Base-by-base conservation (phyloP, 306 rosid genomes). In the Castanopsis chinensis region DNA sequence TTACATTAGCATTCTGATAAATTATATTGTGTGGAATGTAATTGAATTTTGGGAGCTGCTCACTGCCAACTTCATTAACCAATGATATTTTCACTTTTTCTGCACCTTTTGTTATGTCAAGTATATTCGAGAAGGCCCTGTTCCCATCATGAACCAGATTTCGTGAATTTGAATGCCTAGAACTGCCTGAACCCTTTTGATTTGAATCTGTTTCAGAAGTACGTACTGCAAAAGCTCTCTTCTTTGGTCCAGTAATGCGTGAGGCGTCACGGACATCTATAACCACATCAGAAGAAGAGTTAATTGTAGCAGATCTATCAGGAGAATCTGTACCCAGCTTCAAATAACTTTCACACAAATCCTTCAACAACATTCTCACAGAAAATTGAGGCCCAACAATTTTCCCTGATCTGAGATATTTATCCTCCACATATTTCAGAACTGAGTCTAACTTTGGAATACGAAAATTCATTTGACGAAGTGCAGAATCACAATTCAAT, bases 91-190 rank as follows among this genome's bases (percentile, higher is more conserved):
- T 79, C 45, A 92, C 87, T 4, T 80, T 94, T 82, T 91, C 99
- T 18, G 90, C 79, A 76, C 95, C 97, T 84, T 89, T 94, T 57
- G 97, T 57, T 51, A 92, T 86, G 88, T 94, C 99, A 70, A 18
- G 14, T 15, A 88, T 18, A 72, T 65, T 72, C 12, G 64, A 74
- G 13, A 17, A n/a, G 35, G 76, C 57, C 65, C 43, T 79, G 45
- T 19, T 86, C 57, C 77, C 82, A 76, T 82, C 77, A 19, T 61
- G 56, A 77, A 72, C n/a, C 59, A 15, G 17, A 27, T 69, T 73
- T 5, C 15, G 76, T 30, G 84, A 52, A 65, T 79, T 76, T 68
- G 27, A 51, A 74, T 64, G 12, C 59, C 76, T 72, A 33, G 72
- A 81, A 80, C 72, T 35, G 77, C 49, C 82, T 75, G 82, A 54